These are phyloP conservation scores for Dryas integrifolia DNA, from an alignment of 331 rosid species.

Conservation along the genomic window DNA sequence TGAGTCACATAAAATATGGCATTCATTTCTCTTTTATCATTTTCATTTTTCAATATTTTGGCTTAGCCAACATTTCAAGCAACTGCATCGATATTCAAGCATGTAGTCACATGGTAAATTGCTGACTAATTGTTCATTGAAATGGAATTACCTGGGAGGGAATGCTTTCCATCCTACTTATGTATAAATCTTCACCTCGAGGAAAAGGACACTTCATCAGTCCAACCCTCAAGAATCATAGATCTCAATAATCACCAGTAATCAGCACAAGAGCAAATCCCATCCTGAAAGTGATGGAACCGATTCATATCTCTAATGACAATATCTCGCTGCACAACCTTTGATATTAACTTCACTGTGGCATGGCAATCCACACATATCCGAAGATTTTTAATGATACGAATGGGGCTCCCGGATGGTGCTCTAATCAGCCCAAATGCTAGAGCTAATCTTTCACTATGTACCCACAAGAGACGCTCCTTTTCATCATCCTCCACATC, in stretches of 20 bases:
- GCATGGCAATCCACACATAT: constrained; percentile 56
- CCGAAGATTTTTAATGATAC: constrained; percentile 50
- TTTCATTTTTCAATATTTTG: neutral
- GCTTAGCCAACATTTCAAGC: neutral
- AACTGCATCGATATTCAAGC: neutral
- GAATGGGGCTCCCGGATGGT: constrained; percentile 41
- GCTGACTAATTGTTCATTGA: neutral
- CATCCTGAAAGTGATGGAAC: constrained; percentile 48
- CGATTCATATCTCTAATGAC: constrained; percentile 47
- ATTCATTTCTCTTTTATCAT: neutral
- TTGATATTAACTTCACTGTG: constrained; percentile 43
- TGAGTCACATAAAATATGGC: neutral
- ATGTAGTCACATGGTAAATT: neutral
- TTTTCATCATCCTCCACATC: constrained; percentile 48
- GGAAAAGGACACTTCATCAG: constrained; percentile 17
- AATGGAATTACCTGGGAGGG: constrained; percentile 9
- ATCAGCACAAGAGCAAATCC: constrained; percentile 50
- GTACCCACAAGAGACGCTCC: constrained; percentile 48
- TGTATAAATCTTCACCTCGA: neutral
- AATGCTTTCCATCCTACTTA: neutral
- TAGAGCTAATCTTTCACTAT: constrained; percentile 55
- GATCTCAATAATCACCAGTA: constrained; percentile 39
- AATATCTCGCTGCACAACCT: constrained; percentile 40
- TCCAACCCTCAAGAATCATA: constrained; percentile 1
- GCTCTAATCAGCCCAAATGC: constrained; percentile 41